Evolutionary conservation across 1,284 basidiomycete species (phyloP).

Genomic region (Agroathelia rolfsii): DNA sequence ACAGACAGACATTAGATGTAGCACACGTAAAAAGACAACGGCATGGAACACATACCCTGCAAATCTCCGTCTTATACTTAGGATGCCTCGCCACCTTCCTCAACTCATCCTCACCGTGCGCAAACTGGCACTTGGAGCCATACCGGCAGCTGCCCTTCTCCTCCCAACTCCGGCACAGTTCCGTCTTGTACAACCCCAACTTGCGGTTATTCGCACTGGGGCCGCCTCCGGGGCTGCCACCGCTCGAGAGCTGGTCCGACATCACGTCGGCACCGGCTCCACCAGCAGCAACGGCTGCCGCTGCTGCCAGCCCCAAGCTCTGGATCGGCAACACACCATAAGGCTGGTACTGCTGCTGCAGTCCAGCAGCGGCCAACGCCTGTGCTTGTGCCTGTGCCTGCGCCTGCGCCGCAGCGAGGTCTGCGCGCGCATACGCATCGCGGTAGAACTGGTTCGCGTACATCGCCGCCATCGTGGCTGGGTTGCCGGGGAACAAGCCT

Average conservation of each 20-base stretch:
- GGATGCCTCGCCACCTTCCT: slow-evolving; percentile 76
- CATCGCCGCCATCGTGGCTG: slow-evolving; percentile 39
- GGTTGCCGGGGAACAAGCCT: slow-evolving; percentile 36
- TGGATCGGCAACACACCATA: slow-evolving; percentile 36
- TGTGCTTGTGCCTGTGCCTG: slow-evolving; percentile 45
- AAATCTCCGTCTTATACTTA: slow-evolving; percentile 92
- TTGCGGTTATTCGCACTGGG: slow-evolving; percentile 85
- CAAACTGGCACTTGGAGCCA: slow-evolving; percentile 81
- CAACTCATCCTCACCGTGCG: slow-evolving; percentile 82
- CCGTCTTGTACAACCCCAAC: slow-evolving; percentile 84
- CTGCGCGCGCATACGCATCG: slow-evolving; percentile 43
- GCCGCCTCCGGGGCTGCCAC: slow-evolving; percentile 41
- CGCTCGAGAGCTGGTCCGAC: slow-evolving; percentile 22
- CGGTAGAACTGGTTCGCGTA: slow-evolving; percentile 65
- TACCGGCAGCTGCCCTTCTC: slow-evolving; percentile 87
- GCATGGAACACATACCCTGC: slow-evolving; percentile 47
- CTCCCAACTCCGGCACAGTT: slow-evolving; percentile 87
- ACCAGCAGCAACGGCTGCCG: slow-evolving; percentile 26
- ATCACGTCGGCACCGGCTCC: slow-evolving; percentile 21
- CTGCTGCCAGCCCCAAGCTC: slow-evolving; percentile 22
- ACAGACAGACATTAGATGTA: slow-evolving; percentile 10
- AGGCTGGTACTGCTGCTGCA: slow-evolving; percentile 25
- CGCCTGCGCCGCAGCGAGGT: slow-evolving; percentile 45
- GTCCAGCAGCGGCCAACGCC: slow-evolving; percentile 18
- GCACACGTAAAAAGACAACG: slow-evolving; percentile 5